These are phyloP conservation scores for Hyphopichia buzzinii DNA, from an alignment of 1,139 yeast species.

Conservation along the genomic window DNA sequence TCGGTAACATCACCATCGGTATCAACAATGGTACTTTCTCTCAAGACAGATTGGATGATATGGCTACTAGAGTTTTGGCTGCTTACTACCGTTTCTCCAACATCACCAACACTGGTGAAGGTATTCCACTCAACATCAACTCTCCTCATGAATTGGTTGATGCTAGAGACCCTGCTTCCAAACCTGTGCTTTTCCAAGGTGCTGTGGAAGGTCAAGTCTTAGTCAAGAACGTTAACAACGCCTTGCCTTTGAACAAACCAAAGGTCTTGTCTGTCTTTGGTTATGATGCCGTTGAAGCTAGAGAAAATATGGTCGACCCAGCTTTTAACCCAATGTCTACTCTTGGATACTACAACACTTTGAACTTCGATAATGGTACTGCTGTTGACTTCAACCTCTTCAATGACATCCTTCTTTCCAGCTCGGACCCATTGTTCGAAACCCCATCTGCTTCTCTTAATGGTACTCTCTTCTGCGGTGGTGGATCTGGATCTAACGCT, in stretches of 20 bases:
- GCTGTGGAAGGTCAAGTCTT: conserved; percentile 15
- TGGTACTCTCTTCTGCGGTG: conserved; percentile 7
- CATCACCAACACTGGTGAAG: conserved; percentile 48
- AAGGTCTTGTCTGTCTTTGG: conserved; percentile 7
- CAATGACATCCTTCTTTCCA: no score
- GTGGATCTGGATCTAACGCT: conserved; percentile 7
- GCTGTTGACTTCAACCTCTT: background rate
- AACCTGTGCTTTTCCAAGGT: conserved; percentile 22
- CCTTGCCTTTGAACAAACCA: conserved; percentile 12
- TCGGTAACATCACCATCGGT: conserved; percentile 4
- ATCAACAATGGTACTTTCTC: conserved; percentile 28
- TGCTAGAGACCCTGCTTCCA: conserved; percentile 24
- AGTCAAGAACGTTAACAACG: conserved; percentile 11
- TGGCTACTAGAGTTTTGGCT: conserved; percentile 52
- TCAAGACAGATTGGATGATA: conserved; percentile 45
- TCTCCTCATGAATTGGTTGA: conserved; percentile 28
- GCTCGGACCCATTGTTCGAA: no score
- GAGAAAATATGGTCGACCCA: conserved; percentile 3
- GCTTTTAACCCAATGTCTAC: background rate
- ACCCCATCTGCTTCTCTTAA: no score
- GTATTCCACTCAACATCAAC: conserved; percentile 42
- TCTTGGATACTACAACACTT: background rate
- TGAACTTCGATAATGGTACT: conserved; percentile 3
- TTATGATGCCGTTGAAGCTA: conserved; percentile 9
- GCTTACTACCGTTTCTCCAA: conserved; percentile 43